Evolutionary conservation across 768 basidiomycete genomes (phyloP).

Genomic region (Lactarius vividus): DNA sequence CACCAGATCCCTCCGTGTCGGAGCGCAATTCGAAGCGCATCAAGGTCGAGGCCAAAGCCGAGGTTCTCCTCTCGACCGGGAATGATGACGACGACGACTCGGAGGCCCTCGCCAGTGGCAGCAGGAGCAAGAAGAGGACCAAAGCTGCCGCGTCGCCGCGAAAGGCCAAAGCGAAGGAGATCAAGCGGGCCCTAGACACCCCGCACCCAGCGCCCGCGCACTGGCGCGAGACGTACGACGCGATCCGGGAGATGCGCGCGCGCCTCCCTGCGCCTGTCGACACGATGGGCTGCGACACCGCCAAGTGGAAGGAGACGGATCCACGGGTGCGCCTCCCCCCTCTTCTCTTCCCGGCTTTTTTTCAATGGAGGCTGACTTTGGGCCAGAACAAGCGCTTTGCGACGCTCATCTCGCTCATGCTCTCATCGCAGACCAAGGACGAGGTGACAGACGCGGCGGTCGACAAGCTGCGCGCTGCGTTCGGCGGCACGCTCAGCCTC

Average conservation of each 20-base stretch:
- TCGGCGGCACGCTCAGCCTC: conserved; percentile 80
- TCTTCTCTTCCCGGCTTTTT: neutral
- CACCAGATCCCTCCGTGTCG: conserved; percentile 22
- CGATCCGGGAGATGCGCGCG: conserved; percentile 75
- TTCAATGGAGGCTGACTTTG: too few species aligned
- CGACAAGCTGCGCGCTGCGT: conserved; percentile 59
- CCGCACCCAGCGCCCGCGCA: conserved; percentile 65
- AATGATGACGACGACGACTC: conserved; percentile 14
- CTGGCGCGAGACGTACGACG: conserved; percentile 69
- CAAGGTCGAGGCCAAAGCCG: conserved; percentile 31
- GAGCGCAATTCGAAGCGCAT: conserved; percentile 34
- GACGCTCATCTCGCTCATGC: conserved; percentile 89
- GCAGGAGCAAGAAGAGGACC: neutral
- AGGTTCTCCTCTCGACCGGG: neutral
- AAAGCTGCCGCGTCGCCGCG: conserved; percentile 33
- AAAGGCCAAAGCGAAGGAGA: conserved; percentile 55
- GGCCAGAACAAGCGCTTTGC: conserved; percentile 74
- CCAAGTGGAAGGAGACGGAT: conserved; percentile 58
- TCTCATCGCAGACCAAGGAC: conserved; percentile 95
- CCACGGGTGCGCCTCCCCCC: conserved; percentile 50
- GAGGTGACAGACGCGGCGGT: conserved; percentile 83
- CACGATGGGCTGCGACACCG: conserved; percentile 83
- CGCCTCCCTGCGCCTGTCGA: conserved; percentile 82
- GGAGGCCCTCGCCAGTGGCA: neutral
- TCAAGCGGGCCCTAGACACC: conserved; percentile 50